These are phyloP conservation scores for Pichia nanzhaoensis DNA, from an alignment of 805 yeast species.

Conservation along the genomic window DNA sequence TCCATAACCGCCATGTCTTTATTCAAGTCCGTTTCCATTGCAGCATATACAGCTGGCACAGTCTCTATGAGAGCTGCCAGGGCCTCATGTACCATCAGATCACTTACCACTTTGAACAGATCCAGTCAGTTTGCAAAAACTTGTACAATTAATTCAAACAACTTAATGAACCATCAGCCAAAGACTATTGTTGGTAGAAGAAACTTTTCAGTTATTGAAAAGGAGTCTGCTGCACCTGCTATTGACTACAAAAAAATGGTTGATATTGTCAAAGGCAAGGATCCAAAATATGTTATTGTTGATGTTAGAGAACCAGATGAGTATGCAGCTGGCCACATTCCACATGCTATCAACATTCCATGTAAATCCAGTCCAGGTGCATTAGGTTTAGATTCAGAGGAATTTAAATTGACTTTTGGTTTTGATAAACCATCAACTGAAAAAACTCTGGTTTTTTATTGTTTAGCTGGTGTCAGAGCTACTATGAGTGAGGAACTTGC, in stretches of 20 bases:
- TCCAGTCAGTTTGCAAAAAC: too few relatives aligned
- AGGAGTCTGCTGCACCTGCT: slow-evolving; percentile 28
- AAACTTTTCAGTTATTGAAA: slow-evolving; percentile 26
- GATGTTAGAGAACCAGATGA: slow-evolving; percentile 95
- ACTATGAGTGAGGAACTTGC: slow-evolving; percentile 90
- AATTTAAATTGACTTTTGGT: slow-evolving; percentile 75
- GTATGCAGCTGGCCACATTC: slow-evolving; percentile 63
- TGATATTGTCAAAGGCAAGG: slow-evolving; percentile 37
- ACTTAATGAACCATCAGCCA: too few relatives aligned
- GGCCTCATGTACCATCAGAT: too few relatives aligned
- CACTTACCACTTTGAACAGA: too few relatives aligned
- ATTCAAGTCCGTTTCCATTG: too few relatives aligned
- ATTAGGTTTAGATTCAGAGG: slow-evolving; percentile 67
- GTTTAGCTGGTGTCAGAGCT: slow-evolving; percentile 89
- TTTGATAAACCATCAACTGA: slow-evolving; percentile 68
- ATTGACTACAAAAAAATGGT: slow-evolving; percentile 29
- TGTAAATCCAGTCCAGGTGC: slow-evolving; percentile 92
- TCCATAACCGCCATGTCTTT: too few relatives aligned
- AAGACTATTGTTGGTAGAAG: not conserved
- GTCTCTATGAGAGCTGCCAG: too few relatives aligned
- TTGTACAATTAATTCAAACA: too few relatives aligned
- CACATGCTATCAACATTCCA: slow-evolving; percentile 82
- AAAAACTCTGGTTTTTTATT: slow-evolving; percentile 78
- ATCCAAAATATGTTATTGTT: slow-evolving; percentile 51
- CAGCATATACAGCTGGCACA: too few relatives aligned